phyloP scores from a whole-genome alignment of 2,329 filamentous ascomycete species.

The Magnaporthales sp. region DNA sequence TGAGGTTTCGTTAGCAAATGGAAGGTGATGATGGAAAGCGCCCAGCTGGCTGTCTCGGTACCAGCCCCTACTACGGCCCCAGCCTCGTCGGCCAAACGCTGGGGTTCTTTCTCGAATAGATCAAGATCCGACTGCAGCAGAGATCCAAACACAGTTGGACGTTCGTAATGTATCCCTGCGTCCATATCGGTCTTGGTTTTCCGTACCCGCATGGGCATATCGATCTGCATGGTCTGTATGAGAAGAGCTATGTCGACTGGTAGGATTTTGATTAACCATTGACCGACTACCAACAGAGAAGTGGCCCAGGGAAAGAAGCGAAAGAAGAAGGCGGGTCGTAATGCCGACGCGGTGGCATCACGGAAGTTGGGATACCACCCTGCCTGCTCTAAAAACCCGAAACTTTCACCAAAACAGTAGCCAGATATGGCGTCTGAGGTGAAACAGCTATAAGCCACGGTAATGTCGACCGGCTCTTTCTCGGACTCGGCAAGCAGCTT shows the following conservation, averaged over 20 bases:
- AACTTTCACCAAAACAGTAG: constrained; percentile 16
- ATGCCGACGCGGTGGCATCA: constrained; percentile 6
- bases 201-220: constrained; percentile 11
- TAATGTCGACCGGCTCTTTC: constrained; percentile 6
- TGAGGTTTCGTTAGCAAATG: constrained; percentile 18
- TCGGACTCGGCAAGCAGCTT: constrained; percentile 8
- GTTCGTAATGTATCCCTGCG: neutral
- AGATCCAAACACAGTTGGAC: constrained; percentile 11
- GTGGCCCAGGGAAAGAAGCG: neutral
- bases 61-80: constrained; percentile 27
- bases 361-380: constrained; percentile 23
- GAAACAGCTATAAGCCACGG: constrained; percentile 10
- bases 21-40: constrained; percentile 19
- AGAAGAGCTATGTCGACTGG: constrained; percentile 9
- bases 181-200: constrained; percentile 8
- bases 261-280: constrained; percentile 14
- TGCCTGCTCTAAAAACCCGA: constrained; percentile 13
- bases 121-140: constrained; percentile 28
- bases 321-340: neutral
- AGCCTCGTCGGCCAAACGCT: constrained; percentile 26
- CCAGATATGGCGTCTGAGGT: constrained; percentile 20
- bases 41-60: constrained; percentile 25
- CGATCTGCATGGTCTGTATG: constrained; percentile 9
- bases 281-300: constrained; percentile 18
- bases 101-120: constrained; percentile 6